Evolutionary conservation across 2,329 filamentous ascomycete genomes (phyloP), one percentile per base, ranked within the genome.

Genomic region (Cordyceps sp.): DNA sequence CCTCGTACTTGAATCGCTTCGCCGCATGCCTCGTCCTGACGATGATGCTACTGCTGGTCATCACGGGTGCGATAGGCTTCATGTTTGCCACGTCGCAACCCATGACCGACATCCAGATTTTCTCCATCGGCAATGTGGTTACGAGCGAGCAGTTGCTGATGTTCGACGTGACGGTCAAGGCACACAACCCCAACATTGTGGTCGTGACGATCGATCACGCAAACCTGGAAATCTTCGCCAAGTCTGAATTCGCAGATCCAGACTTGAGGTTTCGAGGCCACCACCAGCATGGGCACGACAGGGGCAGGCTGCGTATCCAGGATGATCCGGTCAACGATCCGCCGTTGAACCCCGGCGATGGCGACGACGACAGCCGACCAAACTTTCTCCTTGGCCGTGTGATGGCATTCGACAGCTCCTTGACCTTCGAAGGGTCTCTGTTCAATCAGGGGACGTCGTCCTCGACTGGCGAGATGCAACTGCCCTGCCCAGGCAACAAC

Each of bases 101-200:
- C 6, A 68, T 98, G 30, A 69, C 73, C 18, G 73, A 81, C 40
- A 80, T 96, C 36, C 65, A 78, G 40, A 72, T 96, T 28, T 62
- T 78, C 34, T 76, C 78, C 39, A 84, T 98, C 42, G 73, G 79
- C 44, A 92, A 93, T 42, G 84, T 98, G 17, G 69, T 96, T 30
- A 86, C 86, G 3, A 93, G 83, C 44, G 83, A 93, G 52, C 83
- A 93, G 52, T 86, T 96, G 50, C 68, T 98, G 26, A 93, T 98
- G 73, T 70, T 96, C 45, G 88, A 98, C 52, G 59, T 98, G 30
- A 73, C 82, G 15, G 83, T 98, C 37, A 73, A 73, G 42, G 90
- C 88, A 1, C 66, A 88, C 44, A 98, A 98, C 49, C 86, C 88
- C 1, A 98, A 96, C 44, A 75, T 94, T 26, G 79, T 96, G 25